phyloP scores from a whole-genome alignment of 345 rosid species.

The Hibiscus trionum region DNA sequence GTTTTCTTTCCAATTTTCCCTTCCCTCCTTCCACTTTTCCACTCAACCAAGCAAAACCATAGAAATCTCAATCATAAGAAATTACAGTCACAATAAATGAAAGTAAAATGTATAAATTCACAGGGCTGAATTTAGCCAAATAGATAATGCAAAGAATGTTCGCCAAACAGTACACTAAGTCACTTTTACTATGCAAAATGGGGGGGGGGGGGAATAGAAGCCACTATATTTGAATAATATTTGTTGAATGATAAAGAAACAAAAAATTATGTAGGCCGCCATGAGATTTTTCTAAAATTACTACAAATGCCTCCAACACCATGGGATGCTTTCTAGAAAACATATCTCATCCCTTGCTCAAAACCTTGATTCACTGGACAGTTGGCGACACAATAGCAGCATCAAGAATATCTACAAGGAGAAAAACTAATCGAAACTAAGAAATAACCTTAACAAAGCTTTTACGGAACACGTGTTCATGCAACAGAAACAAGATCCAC shows the following conservation, averaged over 20 bases:
- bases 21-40: no score
- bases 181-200: not conserved
- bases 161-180: not conserved
- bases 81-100: not conserved
- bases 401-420: not conserved
- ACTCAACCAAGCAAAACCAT: no score
- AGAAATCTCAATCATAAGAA: not conserved
- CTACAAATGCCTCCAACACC: no score
- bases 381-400: no score
- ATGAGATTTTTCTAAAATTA: no score
- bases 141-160: not conserved
- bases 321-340: not conserved
- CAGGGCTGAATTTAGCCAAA: not conserved
- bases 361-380: no score
- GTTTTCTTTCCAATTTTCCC: no score
- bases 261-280: not conserved
- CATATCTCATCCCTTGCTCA: not conserved
- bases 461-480: not conserved
- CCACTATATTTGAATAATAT: not conserved
- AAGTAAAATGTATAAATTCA: not conserved
- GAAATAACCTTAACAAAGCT: not conserved
- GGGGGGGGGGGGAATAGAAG: not conserved
- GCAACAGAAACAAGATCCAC: not conserved
- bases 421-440: not conserved
- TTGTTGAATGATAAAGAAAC: not conserved